Evolutionary conservation across 73 alveolate species (phyloP).

Genomic region (Paramecium bursaria): DNA sequence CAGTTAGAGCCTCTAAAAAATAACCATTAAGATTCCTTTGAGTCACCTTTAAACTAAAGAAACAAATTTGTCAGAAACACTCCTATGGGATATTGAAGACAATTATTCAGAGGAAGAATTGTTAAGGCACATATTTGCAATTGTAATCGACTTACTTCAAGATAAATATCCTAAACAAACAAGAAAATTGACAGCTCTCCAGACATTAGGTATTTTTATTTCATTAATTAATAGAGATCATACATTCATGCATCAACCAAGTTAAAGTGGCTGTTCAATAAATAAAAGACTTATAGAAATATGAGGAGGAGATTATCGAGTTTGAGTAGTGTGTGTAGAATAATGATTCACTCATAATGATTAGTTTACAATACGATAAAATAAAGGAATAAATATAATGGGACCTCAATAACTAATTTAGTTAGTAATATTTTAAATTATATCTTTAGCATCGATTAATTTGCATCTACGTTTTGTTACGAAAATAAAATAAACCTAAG

Average conservation of each 20-base stretch:
- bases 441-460: conserved; percentile 30
- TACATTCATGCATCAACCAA: background rate
- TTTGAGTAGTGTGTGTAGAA: conserved; percentile 14
- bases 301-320: background rate
- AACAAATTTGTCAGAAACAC: background rate
- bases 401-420: conserved; percentile 36
- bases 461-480: conserved; percentile 8
- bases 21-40: background rate
- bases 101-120: conserved; percentile 47
- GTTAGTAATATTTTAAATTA: background rate
- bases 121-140: conserved; percentile 24
- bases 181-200: background rate
- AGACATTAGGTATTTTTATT: background rate
- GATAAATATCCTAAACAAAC: background rate
- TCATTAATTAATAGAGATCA: background rate
- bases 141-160: background rate
- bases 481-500: conserved; percentile 41
- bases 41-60: background rate
- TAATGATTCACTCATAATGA: conserved; percentile 27
- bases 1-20: background rate
- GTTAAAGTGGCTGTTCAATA: background rate
- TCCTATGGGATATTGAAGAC: conserved; percentile 52
- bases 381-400: conserved; percentile 29
- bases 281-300: background rate
- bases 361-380: background rate